These are phyloP conservation scores for Neostapfia colusana DNA, from an alignment of 176 grass and related monocot genomes.

Conservation along the genomic window DNA sequence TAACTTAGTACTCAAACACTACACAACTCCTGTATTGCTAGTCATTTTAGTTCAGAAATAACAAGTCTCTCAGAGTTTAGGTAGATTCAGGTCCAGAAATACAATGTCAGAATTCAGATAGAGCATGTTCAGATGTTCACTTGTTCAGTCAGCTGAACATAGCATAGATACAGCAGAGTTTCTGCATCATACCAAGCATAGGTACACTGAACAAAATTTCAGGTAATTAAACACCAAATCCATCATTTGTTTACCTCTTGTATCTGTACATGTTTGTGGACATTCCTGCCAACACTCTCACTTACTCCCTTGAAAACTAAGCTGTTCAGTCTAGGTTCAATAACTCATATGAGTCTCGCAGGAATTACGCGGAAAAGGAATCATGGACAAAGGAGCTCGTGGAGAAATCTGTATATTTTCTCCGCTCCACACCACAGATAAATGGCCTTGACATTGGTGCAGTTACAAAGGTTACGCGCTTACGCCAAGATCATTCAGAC, in stretches of 20 bases:
- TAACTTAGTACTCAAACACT: too few relatives aligned
- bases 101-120: neutral
- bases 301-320: neutral
- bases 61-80: neutral
- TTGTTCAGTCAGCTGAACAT: too few relatives aligned
- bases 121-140: too few relatives aligned
- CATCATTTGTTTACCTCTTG: neutral
- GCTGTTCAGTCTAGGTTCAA: neutral
- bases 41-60: neutral
- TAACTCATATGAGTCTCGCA: neutral
- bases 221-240: neutral
- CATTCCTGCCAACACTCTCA: neutral
- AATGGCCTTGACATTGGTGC: neutral
- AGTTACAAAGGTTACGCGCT: neutral
- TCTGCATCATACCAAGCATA: neutral
- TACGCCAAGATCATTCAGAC: neutral
- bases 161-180: neutral
- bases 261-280: neutral
- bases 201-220: neutral
- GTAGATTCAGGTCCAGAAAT: neutral
- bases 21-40: neutral
- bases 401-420: neutral
- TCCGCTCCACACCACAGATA: too few relatives aligned
- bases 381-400: neutral
- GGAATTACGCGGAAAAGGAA: neutral